Evolutionary conservation across 768 basidiomycete genomes (phyloP).

Genomic region (Cubamyces sp.): DNA sequence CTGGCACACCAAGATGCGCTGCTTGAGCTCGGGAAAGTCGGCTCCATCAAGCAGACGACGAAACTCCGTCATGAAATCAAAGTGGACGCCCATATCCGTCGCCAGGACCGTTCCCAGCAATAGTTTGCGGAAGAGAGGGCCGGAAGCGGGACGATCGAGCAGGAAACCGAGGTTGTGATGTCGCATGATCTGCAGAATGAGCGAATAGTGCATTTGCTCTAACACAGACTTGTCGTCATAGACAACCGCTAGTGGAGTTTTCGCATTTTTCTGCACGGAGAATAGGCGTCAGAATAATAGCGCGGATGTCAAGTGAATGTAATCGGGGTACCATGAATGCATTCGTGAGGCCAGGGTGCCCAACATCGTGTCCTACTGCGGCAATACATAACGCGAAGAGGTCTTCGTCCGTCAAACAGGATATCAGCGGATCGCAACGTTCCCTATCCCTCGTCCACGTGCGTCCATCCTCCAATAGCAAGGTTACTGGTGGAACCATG

Average conservation of each 20-base stretch:
- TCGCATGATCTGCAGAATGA: slow-evolving; percentile 80
- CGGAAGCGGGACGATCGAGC: slow-evolving; percentile 57
- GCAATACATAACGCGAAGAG: slow-evolving; percentile 86
- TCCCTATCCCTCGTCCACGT: slow-evolving; percentile 45
- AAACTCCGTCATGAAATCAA: slow-evolving; percentile 78
- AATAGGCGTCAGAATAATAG: neutral
- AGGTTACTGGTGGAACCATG: slow-evolving; percentile 77
- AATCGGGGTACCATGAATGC: slow-evolving; percentile 75
- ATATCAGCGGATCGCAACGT: slow-evolving; percentile 25
- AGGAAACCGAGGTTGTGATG: slow-evolving; percentile 74
- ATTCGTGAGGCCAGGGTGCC: slow-evolving; percentile 94
- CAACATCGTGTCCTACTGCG: slow-evolving; percentile 97
- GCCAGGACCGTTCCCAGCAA: slow-evolving; percentile 85
- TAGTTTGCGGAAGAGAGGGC: slow-evolving; percentile 64
- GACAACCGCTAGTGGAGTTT: slow-evolving; percentile 83
- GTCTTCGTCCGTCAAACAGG: slow-evolving; percentile 63
- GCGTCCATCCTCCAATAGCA: slow-evolving; percentile 52
- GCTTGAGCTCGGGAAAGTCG: slow-evolving; percentile 42
- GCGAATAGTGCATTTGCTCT: slow-evolving; percentile 88
- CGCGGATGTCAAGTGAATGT: slow-evolving; percentile 3
- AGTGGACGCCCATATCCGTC: slow-evolving; percentile 94
- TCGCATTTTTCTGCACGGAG: slow-evolving; percentile 81
- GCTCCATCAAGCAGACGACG: slow-evolving; percentile 48
- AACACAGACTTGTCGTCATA: slow-evolving; percentile 90
- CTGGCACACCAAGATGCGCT: slow-evolving; percentile 80